phyloP scores from a whole-genome alignment of 2,329 filamentous ascomycete species.

The Beauveria bassiana region DNA sequence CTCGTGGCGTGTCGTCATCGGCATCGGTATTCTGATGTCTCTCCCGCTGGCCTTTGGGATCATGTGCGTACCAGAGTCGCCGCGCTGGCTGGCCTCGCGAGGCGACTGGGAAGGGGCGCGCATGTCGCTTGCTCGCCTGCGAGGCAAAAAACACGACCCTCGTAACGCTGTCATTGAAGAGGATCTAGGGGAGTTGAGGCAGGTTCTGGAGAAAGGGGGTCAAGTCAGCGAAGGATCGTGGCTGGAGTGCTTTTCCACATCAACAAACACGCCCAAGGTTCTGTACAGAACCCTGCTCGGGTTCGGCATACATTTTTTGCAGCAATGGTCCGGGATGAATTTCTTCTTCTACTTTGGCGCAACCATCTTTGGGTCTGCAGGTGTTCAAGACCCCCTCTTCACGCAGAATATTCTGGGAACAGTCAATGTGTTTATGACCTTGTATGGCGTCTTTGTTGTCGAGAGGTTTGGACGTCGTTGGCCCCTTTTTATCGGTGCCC shows the following conservation, averaged over 20 bases:
- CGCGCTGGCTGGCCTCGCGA: slow-evolving; percentile 45
- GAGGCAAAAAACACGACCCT: slow-evolving; percentile 40
- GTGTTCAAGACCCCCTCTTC: slow-evolving; percentile 56
- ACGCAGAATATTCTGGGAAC: slow-evolving; percentile 61
- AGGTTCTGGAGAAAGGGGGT: slow-evolving; percentile 37
- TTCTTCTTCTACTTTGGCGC: slow-evolving; percentile 61
- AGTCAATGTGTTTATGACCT: slow-evolving; percentile 61
- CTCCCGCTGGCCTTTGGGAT: slow-evolving; percentile 46
- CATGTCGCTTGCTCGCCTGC: slow-evolving; percentile 44
- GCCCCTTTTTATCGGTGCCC: slow-evolving; percentile 56
- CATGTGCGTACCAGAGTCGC: slow-evolving; percentile 47
- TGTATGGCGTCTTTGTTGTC: slow-evolving; percentile 60
- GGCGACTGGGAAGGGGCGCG: slow-evolving; percentile 41
- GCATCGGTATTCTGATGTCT: slow-evolving; percentile 45
- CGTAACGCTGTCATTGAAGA: slow-evolving; percentile 37
- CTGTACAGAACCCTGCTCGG: slow-evolving; percentile 58
- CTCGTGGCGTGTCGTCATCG: slow-evolving; percentile 58
- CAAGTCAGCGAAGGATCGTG: slow-evolving; percentile 40
- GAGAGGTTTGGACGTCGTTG: slow-evolving; percentile 61
- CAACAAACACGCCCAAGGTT: slow-evolving; percentile 45
- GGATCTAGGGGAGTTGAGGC: slow-evolving; percentile 46
- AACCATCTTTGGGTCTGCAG: slow-evolving; percentile 59
- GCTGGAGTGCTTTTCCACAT: slow-evolving; percentile 54
- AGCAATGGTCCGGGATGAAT: slow-evolving; percentile 58
- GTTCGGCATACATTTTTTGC: slow-evolving; percentile 54